Base-by-base conservation (phyloP, 2,329 filamentous ascomycete genomes). In the Zarea fungicola region DNA sequence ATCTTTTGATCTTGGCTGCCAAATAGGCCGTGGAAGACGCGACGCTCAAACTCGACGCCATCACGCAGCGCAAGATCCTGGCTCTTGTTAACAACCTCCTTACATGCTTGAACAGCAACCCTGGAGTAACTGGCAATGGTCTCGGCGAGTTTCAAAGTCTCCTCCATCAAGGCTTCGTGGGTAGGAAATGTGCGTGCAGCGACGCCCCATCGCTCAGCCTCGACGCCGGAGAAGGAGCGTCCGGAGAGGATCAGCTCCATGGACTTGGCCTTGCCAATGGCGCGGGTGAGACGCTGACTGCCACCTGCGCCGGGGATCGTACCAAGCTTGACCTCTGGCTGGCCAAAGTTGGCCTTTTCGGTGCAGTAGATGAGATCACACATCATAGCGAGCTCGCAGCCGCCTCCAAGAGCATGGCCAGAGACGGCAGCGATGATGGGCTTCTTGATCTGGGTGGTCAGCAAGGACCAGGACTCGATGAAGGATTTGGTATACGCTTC, bases 71-170 rank as follows among this genome's bases (percentile, higher is more conserved):
- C 77, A 58, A 96, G 70, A 60, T 99, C 93, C 75, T 97, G 91
- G 68, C 90, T 96, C 83, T 96, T 97, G 67, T 97, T 96, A 49
- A 99, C 92, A n/a, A 93, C 92, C 76, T 99, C 93, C 77, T 99
- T 99, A 50, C 81, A 85, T 10, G 87, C 93, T 71, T 89, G 83
- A 51, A 95, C 82, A 2, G 92, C 87, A n/a, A 99, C 85, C 63
- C 78, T 82, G 45, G 87, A 91, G 69, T 93, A 89, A 1, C 86
- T 73, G 0, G 93, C 91, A 71, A 99, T 96, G 45, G 82, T 91
- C 75, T 87, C 89, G 3, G 93, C 93, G 16, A 89, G 92, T 64
- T 84, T 81, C 52, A 96, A 66, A 3, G 90, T 84, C 48, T 82
- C 88, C 60, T 89, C 83, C 64, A 97, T 83, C 61, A 96, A 76